Evolutionary conservation across 768 basidiomycete species (phyloP), one percentile per base, ranked within the genome.

Genomic region (Crepidotus variabilis): DNA sequence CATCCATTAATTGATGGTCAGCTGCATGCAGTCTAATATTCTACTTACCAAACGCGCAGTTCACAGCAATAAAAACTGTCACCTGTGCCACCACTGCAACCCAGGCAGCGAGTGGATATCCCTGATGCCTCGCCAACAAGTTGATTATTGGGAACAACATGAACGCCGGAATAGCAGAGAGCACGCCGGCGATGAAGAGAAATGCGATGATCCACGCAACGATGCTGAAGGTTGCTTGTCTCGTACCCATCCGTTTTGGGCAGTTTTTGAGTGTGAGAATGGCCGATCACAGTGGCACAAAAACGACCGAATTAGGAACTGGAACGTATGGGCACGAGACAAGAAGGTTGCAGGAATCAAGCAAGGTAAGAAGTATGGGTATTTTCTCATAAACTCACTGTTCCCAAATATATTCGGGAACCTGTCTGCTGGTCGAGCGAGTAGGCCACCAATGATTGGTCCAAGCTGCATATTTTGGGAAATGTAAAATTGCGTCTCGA

Each of bases 351-450:
- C 87, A 3, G 86, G 78, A 3, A 87, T 80, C 9, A 85, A 78
- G 57, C 87, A 90, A 4, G 88, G 80, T 48, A 90, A 74, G 67
- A 90, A 87, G 61, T 86, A 87, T 0, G 85, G 85, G 56, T 80
- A 80, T 49, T 74, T 66, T 18, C 67, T 72, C 70, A 82, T 77
- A 58, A 86, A 84, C 6, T 72, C 67, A 43, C 69, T 72, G 16
- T 68, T 59, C 7, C 74, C 73, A 57, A 87, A 86, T 2, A 79
- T 50, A 0, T 51, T 22, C 9, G 84, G 82, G 58, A 81, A 86
- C n/a, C 74, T 75, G 47, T 85, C 78, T n/a, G 76, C 75, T 16
- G 85, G 85, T 22, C 75, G 74, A 53, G 82, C 72, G 51, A 86
- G 73, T 20, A 73, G 73, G 9, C 85, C 85, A 16, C 85, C 85